These are phyloP conservation scores for Debaryomycetaceae sp. DNA, from an alignment of 1,139 yeast genomes.

Conservation along the genomic window DNA sequence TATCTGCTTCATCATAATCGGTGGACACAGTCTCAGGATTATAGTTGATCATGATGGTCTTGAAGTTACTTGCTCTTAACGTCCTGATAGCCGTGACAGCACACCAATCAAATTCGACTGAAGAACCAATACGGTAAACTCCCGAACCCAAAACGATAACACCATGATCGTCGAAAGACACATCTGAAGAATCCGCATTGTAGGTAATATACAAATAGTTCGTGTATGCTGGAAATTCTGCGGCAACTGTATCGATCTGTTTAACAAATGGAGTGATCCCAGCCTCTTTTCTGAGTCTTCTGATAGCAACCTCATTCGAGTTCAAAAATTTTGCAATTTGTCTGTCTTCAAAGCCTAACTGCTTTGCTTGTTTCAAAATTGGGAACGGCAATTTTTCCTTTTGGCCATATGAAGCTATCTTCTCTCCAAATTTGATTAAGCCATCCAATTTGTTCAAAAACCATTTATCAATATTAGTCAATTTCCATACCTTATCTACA, in stretches of 20 bases:
- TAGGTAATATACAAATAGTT: slow-evolving; percentile 94
- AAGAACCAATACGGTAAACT: slow-evolving; percentile 91
- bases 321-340: slow-evolving; percentile 89
- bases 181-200: slow-evolving; percentile 88
- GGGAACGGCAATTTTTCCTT: slow-evolving; percentile 59
- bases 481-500: slow-evolving; percentile 87
- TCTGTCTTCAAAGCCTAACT: slow-evolving; percentile 95
- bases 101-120: slow-evolving; percentile 96
- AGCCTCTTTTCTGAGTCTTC: slow-evolving; percentile 84
- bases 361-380: slow-evolving; percentile 83
- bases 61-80: slow-evolving; percentile 77
- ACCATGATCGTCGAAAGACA: slow-evolving; percentile 80
- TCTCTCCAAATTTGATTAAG: slow-evolving; percentile 65
- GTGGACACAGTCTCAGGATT: slow-evolving; percentile 98
- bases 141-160: slow-evolving; percentile 91
- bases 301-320: slow-evolving; percentile 89
- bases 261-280: slow-evolving; percentile 92
- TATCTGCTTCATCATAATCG: slow-evolving; percentile 97
- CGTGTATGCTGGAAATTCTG: slow-evolving; percentile 97
- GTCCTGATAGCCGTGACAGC: slow-evolving; percentile 96
- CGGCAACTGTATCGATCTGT: slow-evolving; percentile 98
- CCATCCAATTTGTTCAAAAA: slow-evolving; percentile 82
- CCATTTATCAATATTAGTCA: slow-evolving; percentile 97
- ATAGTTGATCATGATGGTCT: slow-evolving; percentile 96
- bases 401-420: slow-evolving; percentile 54